Conservation (phyloP, 1,284 basidiomycete species). For the Irpex rosettiformis region DNA sequence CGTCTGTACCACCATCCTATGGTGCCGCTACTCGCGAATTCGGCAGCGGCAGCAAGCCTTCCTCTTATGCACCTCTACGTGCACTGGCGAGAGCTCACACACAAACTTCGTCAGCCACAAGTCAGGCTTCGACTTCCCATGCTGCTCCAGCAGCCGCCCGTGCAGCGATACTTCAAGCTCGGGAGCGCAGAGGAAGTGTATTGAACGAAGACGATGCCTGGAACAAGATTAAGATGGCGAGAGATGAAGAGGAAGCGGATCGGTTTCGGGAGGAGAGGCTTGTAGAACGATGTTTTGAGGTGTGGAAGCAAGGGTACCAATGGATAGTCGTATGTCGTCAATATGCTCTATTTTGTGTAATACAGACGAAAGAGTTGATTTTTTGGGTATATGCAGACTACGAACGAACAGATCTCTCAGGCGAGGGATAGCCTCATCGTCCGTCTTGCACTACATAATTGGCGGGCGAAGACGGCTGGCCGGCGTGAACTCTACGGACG, state of each 20-base stretch:
- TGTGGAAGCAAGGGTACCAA: constrained; percentile 63
- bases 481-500: constrained; percentile 36
- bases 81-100: constrained; percentile 16
- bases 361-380: constrained; percentile 6
- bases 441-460: constrained; percentile 53
- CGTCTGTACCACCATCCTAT: constrained; percentile 52
- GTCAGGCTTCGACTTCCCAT: constrained; percentile 9
- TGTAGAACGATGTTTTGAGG: constrained; percentile 63
- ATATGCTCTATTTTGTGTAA: constrained; percentile 12
- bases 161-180: constrained; percentile 21
- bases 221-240: constrained; percentile 66
- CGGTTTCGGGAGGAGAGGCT: constrained; percentile 58
- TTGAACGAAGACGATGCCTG: constrained; percentile 71
- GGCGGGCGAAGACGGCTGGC: constrained; percentile 43
- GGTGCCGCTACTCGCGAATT: constrained; percentile 36
- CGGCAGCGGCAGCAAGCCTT: background rate
- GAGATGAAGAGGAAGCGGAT: constrained; percentile 70
- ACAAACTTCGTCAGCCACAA: constrained; percentile 7
- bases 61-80: constrained; percentile 14
- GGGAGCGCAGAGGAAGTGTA: constrained; percentile 42
- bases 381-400: constrained; percentile 41
- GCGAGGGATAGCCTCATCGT: constrained; percentile 56
- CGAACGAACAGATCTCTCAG: constrained; percentile 56
- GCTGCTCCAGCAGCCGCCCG: constrained; percentile 27
- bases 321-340: constrained; percentile 63